These are phyloP conservation scores for Stachybotrys elegans DNA, from an alignment of 2,329 filamentous ascomycete genomes.

Conservation along the genomic window DNA sequence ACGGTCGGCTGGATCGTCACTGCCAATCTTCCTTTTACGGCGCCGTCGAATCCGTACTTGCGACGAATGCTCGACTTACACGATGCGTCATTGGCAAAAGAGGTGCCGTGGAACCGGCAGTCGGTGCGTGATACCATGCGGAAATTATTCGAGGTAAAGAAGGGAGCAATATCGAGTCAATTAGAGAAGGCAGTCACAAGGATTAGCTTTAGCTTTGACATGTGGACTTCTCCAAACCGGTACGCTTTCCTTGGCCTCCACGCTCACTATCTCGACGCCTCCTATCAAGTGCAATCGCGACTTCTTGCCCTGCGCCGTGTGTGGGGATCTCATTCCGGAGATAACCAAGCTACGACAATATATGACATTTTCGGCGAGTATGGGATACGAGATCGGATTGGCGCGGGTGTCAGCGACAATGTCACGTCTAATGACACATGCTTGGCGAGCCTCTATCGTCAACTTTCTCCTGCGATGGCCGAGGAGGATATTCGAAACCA, in stretches of 20 bases:
- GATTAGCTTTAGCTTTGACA: slow-evolving; percentile 1
- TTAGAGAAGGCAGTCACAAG: slow-evolving; percentile 1
- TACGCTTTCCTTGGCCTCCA: slow-evolving; percentile 1
- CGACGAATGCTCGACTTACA: slow-evolving; percentile 1
- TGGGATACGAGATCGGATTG: slow-evolving; percentile 1
- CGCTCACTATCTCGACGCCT: background rate
- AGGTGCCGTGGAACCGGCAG: slow-evolving; percentile 1
- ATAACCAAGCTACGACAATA: slow-evolving; percentile 1
- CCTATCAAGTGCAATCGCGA: slow-evolving; percentile 1
- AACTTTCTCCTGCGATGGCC: background rate
- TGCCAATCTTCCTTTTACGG: slow-evolving; percentile 2
- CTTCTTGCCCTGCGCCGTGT: slow-evolving; percentile 2
- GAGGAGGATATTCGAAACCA: background rate
- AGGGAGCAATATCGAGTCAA: slow-evolving; percentile 1
- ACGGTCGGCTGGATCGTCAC: slow-evolving; percentile 2
- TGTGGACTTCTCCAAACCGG: background rate
- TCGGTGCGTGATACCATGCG: slow-evolving; percentile 1
- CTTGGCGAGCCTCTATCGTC: slow-evolving; percentile 2
- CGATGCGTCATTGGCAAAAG: slow-evolving; percentile 2
- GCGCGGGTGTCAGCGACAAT: slow-evolving; percentile 1
- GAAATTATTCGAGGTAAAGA: slow-evolving; percentile 3
- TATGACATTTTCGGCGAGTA: slow-evolving; percentile 2
- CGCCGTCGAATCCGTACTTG: slow-evolving; percentile 2
- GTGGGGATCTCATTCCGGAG: slow-evolving; percentile 3
- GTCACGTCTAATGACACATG: slow-evolving; percentile 1